These are phyloP conservation scores for Colletotrichum falcatum DNA, from an alignment of 2,329 filamentous ascomycete genomes.

Conservation along the genomic window DNA sequence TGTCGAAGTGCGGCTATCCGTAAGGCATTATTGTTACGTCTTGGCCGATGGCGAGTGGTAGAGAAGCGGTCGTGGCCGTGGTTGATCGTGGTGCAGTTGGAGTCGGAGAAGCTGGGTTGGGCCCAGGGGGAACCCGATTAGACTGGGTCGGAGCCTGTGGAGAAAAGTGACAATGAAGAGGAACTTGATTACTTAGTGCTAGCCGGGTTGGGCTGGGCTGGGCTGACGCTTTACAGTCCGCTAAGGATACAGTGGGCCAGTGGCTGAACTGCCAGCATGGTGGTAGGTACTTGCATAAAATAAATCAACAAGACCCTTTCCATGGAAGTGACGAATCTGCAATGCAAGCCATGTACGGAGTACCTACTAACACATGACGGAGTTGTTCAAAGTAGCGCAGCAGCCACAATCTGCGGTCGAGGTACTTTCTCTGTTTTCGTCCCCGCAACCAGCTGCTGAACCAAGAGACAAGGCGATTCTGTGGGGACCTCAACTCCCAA, in stretches of 20 bases:
- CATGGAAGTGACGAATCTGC: background rate
- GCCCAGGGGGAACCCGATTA: constrained; percentile 2
- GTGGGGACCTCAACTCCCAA: background rate
- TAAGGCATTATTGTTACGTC: constrained; percentile 9
- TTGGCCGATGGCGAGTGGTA: constrained; percentile 10
- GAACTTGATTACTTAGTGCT: background rate
- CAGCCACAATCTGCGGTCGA: background rate
- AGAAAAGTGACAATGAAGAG: constrained; percentile 4
- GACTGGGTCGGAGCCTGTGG: constrained; percentile 9
- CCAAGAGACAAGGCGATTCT: background rate
- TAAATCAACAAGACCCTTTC: background rate
- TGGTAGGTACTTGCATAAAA: constrained; percentile 7
- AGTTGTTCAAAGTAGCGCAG: background rate
- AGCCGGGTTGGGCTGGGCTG: background rate
- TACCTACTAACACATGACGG: background rate
- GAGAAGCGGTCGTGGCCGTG: constrained; percentile 12
- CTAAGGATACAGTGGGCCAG: background rate
- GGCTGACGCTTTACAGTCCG: background rate
- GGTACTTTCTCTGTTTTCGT: background rate
- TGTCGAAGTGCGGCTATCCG: constrained; percentile 9
- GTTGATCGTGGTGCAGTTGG: constrained; percentile 10
- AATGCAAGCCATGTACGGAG: background rate
- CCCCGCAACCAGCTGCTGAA: background rate
- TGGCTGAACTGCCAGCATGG: constrained; percentile 3
- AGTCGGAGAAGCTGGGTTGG: constrained; percentile 15